Evolutionary conservation across 2,329 filamentous ascomycete genomes (phyloP).

Genomic region (Neofusicoccum cordaticola): DNA sequence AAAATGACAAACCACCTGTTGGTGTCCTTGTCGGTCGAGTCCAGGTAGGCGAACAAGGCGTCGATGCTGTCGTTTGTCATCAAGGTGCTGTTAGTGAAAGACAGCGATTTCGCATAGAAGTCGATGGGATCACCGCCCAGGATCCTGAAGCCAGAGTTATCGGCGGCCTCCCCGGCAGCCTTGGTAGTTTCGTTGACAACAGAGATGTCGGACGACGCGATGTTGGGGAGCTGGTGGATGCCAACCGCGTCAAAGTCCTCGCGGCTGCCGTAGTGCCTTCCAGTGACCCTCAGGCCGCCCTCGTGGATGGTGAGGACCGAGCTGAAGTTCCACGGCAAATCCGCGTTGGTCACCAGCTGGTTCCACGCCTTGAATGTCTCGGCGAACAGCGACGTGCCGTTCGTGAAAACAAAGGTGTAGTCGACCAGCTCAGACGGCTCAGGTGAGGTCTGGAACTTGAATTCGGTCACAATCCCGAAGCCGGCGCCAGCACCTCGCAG

Average conservation of each 20-base stretch:
- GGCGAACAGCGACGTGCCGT: slow-evolving; percentile 27
- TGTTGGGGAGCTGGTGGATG: slow-evolving; percentile 20
- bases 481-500: slow-evolving; percentile 42
- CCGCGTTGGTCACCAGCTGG: slow-evolving; percentile 29
- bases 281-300: slow-evolving; percentile 31
- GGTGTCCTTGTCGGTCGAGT: no score
- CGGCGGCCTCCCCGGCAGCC: slow-evolving; percentile 32
- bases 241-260: slow-evolving; percentile 34
- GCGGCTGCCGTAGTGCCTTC: slow-evolving; percentile 33
- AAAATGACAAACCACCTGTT: no score
- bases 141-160: slow-evolving; percentile 31
- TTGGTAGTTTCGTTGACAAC: slow-evolving; percentile 26
- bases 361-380: slow-evolving; percentile 37
- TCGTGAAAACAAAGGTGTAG: slow-evolving; percentile 33
- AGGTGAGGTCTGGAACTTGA: slow-evolving; percentile 36
- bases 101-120: no score
- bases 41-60: no score
- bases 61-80: no score
- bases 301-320: slow-evolving; percentile 32
- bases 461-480: slow-evolving; percentile 44
- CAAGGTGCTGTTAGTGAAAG: no score
- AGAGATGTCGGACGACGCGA: slow-evolving; percentile 24
- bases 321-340: slow-evolving; percentile 33
- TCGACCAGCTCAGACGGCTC: slow-evolving; percentile 31
- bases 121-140: slow-evolving; percentile 21